Conservation (phyloP, 1,284 basidiomycete species). For the Gomphus sp. region DNA sequence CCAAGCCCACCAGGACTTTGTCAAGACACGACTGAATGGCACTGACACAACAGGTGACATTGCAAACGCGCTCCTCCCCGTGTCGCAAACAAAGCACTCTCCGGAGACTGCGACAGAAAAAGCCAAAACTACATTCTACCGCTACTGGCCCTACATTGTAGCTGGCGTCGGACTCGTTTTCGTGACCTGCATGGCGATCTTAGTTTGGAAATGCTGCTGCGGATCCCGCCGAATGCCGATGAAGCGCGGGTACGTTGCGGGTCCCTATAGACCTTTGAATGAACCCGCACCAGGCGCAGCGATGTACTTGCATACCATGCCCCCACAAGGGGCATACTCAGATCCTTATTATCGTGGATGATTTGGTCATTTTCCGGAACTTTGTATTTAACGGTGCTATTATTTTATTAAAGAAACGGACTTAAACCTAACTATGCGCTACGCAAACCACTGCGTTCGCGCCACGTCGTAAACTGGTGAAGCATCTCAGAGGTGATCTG, state of each 20-base stretch:
- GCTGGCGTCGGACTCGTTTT: neutral
- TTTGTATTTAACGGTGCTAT: neutral
- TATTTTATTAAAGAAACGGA: neutral
- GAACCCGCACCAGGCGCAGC: constrained; percentile 3
- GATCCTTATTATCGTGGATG: constrained; percentile 7
- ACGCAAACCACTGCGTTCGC: constrained; percentile 24
- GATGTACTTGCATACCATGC: constrained; percentile 1
- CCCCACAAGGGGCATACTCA: constrained; percentile 4
- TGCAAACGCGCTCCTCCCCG: constrained; percentile 49
- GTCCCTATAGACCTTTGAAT: constrained; percentile 6
- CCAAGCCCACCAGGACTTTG: constrained; percentile 40
- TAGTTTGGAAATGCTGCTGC: neutral
- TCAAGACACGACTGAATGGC: constrained; percentile 40
- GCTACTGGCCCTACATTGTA: constrained; percentile 1
- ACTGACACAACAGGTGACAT: constrained; percentile 37
- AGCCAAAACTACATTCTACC: neutral
- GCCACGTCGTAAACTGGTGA: constrained; percentile 61
- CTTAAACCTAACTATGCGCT: neutral
- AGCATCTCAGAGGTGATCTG: constrained; percentile 86
- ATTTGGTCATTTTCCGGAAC: neutral
- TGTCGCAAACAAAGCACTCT: constrained; percentile 18
- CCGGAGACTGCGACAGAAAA: neutral
- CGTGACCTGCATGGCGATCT: neutral
- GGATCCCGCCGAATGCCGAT: neutral
- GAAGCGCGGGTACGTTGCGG: neutral